Evolutionary conservation across 2,329 filamentous ascomycete species (phyloP).

Genomic region (Trichothecium roseum): DNA sequence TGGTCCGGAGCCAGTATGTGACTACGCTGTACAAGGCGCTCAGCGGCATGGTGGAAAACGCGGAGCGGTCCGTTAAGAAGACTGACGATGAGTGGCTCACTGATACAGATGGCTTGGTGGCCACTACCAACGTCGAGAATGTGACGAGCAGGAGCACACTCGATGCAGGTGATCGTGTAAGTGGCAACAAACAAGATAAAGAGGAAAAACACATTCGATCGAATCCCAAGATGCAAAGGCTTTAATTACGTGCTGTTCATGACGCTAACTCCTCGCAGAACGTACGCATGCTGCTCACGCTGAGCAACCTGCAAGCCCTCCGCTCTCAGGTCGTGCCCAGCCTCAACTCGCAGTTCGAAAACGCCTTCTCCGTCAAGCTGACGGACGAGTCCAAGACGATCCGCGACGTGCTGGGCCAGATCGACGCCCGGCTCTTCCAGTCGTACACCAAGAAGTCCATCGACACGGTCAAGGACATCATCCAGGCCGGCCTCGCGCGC

Average conservation of each 20-base stretch:
- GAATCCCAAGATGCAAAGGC: too few species aligned
- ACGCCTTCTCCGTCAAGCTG: constrained; percentile 84
- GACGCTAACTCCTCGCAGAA: constrained; percentile 52
- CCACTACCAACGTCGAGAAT: constrained; percentile 20
- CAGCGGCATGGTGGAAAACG: constrained; percentile 94
- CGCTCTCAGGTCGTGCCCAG: constrained; percentile 74
- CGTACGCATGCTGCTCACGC: constrained; percentile 83
- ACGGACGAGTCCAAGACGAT: constrained; percentile 91
- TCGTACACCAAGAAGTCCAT: constrained; percentile 79
- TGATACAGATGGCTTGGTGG: constrained; percentile 30
- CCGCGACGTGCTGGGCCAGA: constrained; percentile 79
- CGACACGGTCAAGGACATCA: constrained; percentile 55
- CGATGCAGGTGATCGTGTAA: constrained; percentile 46
- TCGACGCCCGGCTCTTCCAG: constrained; percentile 83
- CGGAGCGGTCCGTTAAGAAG: constrained; percentile 62
- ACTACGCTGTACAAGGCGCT: constrained; percentile 88
- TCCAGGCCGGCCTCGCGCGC: constrained; percentile 61
- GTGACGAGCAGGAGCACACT: constrained; percentile 35
- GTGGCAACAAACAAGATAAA: too few species aligned
- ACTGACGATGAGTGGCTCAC: constrained; percentile 52
- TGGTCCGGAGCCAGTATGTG: constrained; percentile 86
- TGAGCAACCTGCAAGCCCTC: constrained; percentile 83
- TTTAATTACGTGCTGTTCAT: too few species aligned
- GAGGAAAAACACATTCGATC: too few species aligned
- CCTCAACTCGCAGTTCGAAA: constrained; percentile 88